Evolutionary conservation across 352 stramenopile species (phyloP), one percentile per base, ranked within the genome.

Genomic region (Globisporangium carolinianum): DNA sequence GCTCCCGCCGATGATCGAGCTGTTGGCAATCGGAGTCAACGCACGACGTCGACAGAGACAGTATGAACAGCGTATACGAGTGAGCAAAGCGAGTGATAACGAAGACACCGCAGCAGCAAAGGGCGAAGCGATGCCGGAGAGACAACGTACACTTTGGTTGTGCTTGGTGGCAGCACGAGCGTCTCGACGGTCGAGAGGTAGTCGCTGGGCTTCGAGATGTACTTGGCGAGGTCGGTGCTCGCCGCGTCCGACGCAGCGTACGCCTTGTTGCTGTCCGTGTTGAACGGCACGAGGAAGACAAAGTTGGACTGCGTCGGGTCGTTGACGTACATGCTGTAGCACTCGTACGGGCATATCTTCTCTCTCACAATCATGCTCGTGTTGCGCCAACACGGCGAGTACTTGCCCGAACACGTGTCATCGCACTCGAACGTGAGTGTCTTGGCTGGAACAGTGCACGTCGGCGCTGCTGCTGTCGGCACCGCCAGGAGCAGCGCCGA

Each of bases 201-300:
- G 5, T 58, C 45, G 45, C 38, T 18, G 53, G 12, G 50, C 37
- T 55, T 55, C 14, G 17, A 55, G n/a, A 55, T 55, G 51, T 55
- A 55, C 10, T 17, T 55, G 5, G 8, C 1, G 24, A 46, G 15
- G 36, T 55, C 51, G 8, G 4, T 24, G 14, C 14, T 55, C 51
- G 36, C 10, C 6, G 37, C 39, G 15, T 35, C 37, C 11, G 36
- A 18, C 6, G 37, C 50, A 9, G 12, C 32, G 32, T 35, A 18
- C 1, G 15, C 12, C 3, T 32, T 36, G 37, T 42, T 45, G 11
- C 15, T 24, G 7, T 7, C 14, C 1, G 12, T 6, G 6, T 17
- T 46, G 51, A 47, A 47, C 37, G 51, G 51, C 36, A 55, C 51
- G 15, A 55, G 51, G 14, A 55, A 24, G 12, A 47, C 51, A 17